Percentiles rank a stretch among this genome's conserved stretches.
These are phyloP conservation scores for Glomus cerebriforme DNA, from an alignment of 192 early-diverging fungal genomes.

Conservation along the genomic window DNA sequence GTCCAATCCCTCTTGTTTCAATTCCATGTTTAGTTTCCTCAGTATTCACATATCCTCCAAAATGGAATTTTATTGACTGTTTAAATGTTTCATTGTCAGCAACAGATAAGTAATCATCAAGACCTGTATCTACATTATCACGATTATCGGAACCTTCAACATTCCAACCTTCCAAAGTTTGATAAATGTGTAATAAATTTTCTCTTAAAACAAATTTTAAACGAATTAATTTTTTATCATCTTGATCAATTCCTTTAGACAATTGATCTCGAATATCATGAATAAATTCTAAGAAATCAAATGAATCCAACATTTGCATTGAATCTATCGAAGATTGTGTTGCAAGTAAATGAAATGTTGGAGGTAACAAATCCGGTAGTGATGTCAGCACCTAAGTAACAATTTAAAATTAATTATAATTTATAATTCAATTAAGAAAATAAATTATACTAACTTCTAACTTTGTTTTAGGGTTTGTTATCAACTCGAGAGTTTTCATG, in stretches of 20 bases:
- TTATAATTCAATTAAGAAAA: background rate
- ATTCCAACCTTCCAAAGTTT: constrained; percentile 9
- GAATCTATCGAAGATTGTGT: constrained; percentile 7
- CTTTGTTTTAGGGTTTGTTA: background rate
- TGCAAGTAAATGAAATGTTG: constrained; percentile 9
- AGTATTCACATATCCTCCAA: background rate
- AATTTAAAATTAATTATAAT: background rate
- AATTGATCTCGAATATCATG: background rate
- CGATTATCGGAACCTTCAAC: background rate
- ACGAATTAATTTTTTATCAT: background rate
- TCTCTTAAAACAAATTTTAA: background rate
- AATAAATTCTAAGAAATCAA: background rate
- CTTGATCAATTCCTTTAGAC: background rate
- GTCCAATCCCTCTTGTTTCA: background rate
- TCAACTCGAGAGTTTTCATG: background rate
- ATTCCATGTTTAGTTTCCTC: background rate
- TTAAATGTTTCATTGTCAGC: background rate
- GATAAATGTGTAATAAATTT: background rate
- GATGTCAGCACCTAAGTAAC: background rate
- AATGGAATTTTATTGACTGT: background rate
- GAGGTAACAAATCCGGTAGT: background rate
- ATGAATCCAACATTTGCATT: background rate
- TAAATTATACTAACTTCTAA: background rate
- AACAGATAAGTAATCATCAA: background rate
- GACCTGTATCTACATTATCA: background rate